Percentiles rank a stretch among this genome's conserved stretches.
Evolutionary conservation across 768 basidiomycete species (phyloP).

Genomic region (Leucocoprinus sp.): DNA sequence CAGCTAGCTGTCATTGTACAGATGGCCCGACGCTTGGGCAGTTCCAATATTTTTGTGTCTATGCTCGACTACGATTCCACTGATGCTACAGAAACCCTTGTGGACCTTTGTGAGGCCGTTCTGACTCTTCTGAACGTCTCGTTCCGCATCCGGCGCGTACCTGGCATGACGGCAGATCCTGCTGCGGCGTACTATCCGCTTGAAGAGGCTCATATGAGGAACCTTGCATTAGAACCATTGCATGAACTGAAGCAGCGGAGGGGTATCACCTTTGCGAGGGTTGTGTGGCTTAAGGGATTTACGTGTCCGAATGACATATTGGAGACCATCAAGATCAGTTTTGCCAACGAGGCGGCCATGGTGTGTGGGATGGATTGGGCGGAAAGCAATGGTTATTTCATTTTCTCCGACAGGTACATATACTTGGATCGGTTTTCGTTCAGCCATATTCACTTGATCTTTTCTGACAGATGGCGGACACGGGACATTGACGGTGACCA

Average conservation of each 20-base stretch:
- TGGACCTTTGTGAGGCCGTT: slow-evolving; percentile 92
- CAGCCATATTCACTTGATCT: slow-evolving; percentile 1
- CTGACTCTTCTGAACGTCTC: slow-evolving; percentile 89
- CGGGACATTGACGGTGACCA: slow-evolving; percentile 98
- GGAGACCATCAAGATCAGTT: slow-evolving; percentile 88
- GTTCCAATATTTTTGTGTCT: slow-evolving; percentile 88
- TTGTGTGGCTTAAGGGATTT: slow-evolving; percentile 98
- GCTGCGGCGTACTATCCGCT: slow-evolving; percentile 88
- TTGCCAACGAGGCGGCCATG: slow-evolving; percentile 91
- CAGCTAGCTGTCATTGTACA: slow-evolving; percentile 98
- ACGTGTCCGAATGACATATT: slow-evolving; percentile 98
- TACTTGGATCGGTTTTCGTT: not conserved
- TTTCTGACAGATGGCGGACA: slow-evolving; percentile 74
- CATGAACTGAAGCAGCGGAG: slow-evolving; percentile 71
- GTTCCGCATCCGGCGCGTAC: slow-evolving; percentile 86
- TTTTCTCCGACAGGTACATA: slow-evolving; percentile 89
- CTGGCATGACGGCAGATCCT: slow-evolving; percentile 87
- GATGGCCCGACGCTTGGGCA: slow-evolving; percentile 84
- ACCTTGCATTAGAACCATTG: slow-evolving; percentile 86
- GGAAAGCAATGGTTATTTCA: slow-evolving; percentile 94
- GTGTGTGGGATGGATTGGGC: slow-evolving; percentile 99
- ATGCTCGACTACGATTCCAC: slow-evolving; percentile 96
- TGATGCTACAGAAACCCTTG: slow-evolving; percentile 91
- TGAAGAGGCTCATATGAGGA: slow-evolving; percentile 92
- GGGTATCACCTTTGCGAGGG: slow-evolving; percentile 77